phyloP scores from a whole-genome alignment of 2,329 filamentous ascomycete genomes.

The Neofusicoccum parvum region DNA sequence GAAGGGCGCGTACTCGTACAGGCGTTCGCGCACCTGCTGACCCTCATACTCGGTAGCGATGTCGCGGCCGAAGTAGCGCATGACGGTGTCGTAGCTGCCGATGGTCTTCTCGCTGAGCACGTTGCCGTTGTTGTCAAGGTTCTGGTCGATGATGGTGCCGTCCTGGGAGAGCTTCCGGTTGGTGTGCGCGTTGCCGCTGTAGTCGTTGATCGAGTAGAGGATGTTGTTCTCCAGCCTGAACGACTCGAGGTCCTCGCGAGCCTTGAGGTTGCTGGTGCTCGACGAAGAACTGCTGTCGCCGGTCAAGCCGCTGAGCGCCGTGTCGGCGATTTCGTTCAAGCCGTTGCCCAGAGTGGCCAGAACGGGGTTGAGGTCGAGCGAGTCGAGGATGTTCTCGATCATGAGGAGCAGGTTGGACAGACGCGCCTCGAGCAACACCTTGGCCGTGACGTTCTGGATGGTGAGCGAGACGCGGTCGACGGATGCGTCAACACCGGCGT shows the following conservation, averaged over 20 bases:
- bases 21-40: conserved; percentile 51
- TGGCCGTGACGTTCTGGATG: conserved; percentile 62
- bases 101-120: conserved; percentile 49
- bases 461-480: conserved; percentile 59
- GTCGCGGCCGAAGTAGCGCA: conserved; percentile 59
- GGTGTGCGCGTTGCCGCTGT: conserved; percentile 54
- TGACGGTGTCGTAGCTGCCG: conserved; percentile 54
- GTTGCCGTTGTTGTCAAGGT: conserved; percentile 56
- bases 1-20: conserved; percentile 58
- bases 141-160: conserved; percentile 57
- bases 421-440: conserved; percentile 61
- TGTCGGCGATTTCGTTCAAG: conserved; percentile 53
- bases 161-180: conserved; percentile 60
- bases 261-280: background rate
- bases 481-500: conserved; percentile 61
- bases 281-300: conserved; percentile 21
- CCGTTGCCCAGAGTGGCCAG: conserved; percentile 58
- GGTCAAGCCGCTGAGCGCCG: conserved; percentile 32
- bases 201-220: conserved; percentile 64
- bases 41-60: conserved; percentile 43
- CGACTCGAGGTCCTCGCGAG: conserved; percentile 36
- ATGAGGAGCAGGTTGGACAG: conserved; percentile 63
- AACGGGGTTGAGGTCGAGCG: conserved; percentile 63
- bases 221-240: conserved; percentile 56
- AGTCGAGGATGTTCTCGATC: conserved; percentile 60